Conservation (phyloP, 2,329 filamentous ascomycete species). For the Aspergillus pseudonomiae region DNA sequence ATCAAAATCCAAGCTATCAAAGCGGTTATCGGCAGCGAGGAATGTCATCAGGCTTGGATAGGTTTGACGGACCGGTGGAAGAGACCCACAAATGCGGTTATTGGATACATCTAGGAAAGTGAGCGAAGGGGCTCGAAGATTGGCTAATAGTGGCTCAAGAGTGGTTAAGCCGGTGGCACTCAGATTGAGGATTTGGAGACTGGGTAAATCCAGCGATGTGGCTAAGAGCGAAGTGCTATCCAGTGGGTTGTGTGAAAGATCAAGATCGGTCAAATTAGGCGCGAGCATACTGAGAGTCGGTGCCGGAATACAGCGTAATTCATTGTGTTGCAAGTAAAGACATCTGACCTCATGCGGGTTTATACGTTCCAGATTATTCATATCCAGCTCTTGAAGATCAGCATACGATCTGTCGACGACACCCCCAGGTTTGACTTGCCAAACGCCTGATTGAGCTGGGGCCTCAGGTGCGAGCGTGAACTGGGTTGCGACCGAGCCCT, state of each 20-base stretch:
- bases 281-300: conserved; percentile 70
- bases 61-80: conserved; percentile 66
- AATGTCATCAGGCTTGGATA: conserved; percentile 75
- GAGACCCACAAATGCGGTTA: conserved; percentile 71
- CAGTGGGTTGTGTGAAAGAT: conserved; percentile 75
- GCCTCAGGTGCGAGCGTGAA: conserved; percentile 50
- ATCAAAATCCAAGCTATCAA: conserved; percentile 72
- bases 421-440: conserved; percentile 42
- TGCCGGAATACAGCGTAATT: conserved; percentile 69
- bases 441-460: conserved; percentile 34
- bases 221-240: conserved; percentile 66
- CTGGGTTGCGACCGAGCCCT: conserved; percentile 45
- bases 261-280: conserved; percentile 70
- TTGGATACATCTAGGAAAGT: conserved; percentile 78
- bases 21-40: conserved; percentile 76
- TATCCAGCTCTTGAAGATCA: conserved; percentile 58
- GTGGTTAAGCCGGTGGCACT: conserved; percentile 73
- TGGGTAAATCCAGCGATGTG: conserved; percentile 69
- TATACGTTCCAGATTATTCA: conserved; percentile 51
- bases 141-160: conserved; percentile 65
- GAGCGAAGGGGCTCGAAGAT: conserved; percentile 73
- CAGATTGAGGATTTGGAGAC: conserved; percentile 76
- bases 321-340: conserved; percentile 76
- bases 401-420: conserved; percentile 72
- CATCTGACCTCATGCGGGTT: conserved; percentile 54